Conservation (phyloP, 2,329 filamentous ascomycete species). For the Ophiostoma montium region DNA sequence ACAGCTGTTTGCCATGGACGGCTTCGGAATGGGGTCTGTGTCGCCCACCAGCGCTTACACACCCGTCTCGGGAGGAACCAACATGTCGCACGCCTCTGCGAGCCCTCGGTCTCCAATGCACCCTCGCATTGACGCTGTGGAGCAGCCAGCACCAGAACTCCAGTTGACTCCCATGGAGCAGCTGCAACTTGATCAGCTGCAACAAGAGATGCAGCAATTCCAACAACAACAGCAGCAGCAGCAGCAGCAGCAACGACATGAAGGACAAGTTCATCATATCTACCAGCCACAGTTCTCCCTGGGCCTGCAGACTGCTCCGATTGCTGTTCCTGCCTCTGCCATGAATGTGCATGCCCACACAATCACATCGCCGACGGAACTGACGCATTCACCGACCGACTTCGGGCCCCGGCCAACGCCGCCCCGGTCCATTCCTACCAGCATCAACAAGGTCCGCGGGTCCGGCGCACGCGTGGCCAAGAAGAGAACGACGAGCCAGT, state of each 20-base stretch:
- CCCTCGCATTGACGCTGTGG: constrained; percentile 16
- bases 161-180: constrained; percentile 1
- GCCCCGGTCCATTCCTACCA: constrained; percentile 10
- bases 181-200: constrained; percentile 7
- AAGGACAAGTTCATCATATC: neutral
- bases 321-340: neutral
- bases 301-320: neutral
- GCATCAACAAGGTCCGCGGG: constrained; percentile 29
- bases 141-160: constrained; percentile 9
- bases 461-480: constrained; percentile 29
- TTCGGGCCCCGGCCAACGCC: constrained; percentile 3
- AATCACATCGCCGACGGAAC: neutral
- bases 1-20: constrained; percentile 24
- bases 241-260: neutral
- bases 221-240: constrained; percentile 3
- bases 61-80: constrained; percentile 9
- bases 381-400: neutral
- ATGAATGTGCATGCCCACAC: neutral
- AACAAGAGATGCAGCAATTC: neutral
- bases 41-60: constrained; percentile 18
- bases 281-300: neutral
- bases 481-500: constrained; percentile 21
- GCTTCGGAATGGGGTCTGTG: constrained; percentile 20
- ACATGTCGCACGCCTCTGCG: constrained; percentile 15
- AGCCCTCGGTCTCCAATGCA: constrained; percentile 18